Evolutionary conservation across 2,329 filamentous ascomycete species (phyloP).

Genomic region (Ceratocystis albifundus): DNA sequence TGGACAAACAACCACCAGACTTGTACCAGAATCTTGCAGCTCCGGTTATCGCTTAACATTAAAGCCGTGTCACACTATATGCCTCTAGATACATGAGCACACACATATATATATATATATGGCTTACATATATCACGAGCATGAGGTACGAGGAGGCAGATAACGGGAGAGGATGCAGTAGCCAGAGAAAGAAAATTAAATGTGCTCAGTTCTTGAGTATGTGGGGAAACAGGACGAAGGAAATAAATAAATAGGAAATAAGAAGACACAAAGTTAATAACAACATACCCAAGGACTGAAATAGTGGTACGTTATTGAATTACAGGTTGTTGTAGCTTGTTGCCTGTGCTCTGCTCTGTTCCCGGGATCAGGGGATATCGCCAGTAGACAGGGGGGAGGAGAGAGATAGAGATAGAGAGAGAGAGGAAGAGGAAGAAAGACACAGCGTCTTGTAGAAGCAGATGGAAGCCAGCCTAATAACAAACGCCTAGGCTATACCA

Average conservation of each 20-base stretch:
- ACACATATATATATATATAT: background rate
- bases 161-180: background rate
- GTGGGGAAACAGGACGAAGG: background rate
- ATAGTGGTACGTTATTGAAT: background rate
- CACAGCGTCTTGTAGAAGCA: background rate
- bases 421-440: background rate
- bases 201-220: background rate
- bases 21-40: too few relatives aligned
- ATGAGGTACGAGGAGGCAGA: background rate
- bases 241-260: background rate
- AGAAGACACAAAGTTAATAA: background rate
- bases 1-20: background rate
- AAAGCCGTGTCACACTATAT: too few relatives aligned
- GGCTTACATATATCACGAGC: background rate
- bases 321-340: background rate
- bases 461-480: slow-evolving; percentile 4
- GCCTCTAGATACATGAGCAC: background rate
- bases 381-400: background rate
- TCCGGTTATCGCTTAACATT: too few relatives aligned
- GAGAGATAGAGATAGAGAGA: background rate
- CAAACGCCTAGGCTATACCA: background rate
- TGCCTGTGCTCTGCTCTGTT: background rate
- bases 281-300: background rate
- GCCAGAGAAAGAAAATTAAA: background rate
- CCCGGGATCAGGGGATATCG: background rate